phyloP scores from a whole-genome alignment of 805 yeast genomes.

The Candida lessepsii region DNA sequence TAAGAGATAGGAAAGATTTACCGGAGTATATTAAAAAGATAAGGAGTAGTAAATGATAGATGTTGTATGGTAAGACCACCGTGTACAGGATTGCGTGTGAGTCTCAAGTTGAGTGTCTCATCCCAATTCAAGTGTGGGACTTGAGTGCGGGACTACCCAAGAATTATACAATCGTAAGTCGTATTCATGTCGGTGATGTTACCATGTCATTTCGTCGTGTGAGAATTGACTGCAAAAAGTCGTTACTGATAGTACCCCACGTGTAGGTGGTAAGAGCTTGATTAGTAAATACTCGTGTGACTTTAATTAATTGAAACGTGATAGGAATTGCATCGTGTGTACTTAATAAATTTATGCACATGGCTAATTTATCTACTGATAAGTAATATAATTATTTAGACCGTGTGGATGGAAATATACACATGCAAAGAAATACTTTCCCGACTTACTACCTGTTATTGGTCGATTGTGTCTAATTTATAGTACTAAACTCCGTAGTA shows the following conservation, averaged over 20 bases:
- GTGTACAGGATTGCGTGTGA: no score
- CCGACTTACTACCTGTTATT: no score
- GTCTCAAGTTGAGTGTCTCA: no score
- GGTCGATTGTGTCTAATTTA: no score
- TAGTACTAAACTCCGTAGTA: no score
- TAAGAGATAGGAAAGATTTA: constrained; percentile 70
- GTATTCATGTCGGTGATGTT: no score
- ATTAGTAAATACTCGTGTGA: constrained; percentile 8
- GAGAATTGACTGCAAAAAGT: constrained; percentile 4
- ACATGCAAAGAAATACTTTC: background rate
- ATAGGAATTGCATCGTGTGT: constrained; percentile 5
- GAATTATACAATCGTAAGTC: no score
- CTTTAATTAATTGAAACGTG: constrained; percentile 1
- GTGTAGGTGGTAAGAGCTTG: constrained; percentile 1
- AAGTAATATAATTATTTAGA: background rate
- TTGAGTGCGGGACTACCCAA: no score
- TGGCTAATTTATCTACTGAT: background rate
- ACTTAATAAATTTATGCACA: background rate
- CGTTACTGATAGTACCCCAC: constrained; percentile 1
- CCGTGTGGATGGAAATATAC: background rate
- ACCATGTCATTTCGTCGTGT: background rate
- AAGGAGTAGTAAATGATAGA: background rate
- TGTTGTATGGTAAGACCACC: no score
- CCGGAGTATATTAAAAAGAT: constrained; percentile 62
- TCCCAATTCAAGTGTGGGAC: no score